Conservation (phyloP, 495 filamentous ascomycete species). For the Saxophila tyrrhenica region DNA sequence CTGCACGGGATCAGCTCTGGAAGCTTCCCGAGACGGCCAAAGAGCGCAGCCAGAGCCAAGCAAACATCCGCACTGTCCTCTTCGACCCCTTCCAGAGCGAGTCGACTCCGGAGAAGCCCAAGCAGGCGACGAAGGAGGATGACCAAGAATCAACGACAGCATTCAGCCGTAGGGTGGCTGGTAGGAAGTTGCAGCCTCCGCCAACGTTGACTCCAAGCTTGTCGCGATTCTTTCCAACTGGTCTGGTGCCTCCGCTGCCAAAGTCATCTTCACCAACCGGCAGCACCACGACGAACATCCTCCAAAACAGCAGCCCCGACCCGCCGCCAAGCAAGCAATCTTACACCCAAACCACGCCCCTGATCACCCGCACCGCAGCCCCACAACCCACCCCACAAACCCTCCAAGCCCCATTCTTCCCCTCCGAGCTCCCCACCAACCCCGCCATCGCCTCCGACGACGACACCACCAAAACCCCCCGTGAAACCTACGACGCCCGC, state of each 20-base stretch:
- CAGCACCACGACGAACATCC: neutral
- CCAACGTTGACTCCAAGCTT: neutral
- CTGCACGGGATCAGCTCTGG: constrained; percentile 11
- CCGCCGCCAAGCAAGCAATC: neutral
- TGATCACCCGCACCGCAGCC: neutral
- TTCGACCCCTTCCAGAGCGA: constrained; percentile 11
- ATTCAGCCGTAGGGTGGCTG: neutral
- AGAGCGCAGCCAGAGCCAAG: constrained; percentile 16
- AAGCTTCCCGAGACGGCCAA: constrained; percentile 17
- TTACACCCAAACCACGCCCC: neutral
- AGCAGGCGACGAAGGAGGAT: neutral
- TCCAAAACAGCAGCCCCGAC: constrained; percentile 12
- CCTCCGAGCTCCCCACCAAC: neutral
- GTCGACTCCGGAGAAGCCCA: neutral
- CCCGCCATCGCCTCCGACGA: neutral
- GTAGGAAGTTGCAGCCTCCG: neutral
- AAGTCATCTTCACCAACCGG: neutral
- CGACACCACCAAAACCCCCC: neutral
- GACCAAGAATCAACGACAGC: neutral
- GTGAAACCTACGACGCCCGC: constrained; percentile 11
- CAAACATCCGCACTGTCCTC: constrained; percentile 18
- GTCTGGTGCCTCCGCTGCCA: neutral
- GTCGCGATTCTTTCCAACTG: neutral
- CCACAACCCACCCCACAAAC: constrained; percentile 18
- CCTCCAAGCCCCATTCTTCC: constrained; percentile 25